These are phyloP conservation scores for Puccinia horiana DNA, from an alignment of 1,284 basidiomycete genomes.

Conservation along the genomic window DNA sequence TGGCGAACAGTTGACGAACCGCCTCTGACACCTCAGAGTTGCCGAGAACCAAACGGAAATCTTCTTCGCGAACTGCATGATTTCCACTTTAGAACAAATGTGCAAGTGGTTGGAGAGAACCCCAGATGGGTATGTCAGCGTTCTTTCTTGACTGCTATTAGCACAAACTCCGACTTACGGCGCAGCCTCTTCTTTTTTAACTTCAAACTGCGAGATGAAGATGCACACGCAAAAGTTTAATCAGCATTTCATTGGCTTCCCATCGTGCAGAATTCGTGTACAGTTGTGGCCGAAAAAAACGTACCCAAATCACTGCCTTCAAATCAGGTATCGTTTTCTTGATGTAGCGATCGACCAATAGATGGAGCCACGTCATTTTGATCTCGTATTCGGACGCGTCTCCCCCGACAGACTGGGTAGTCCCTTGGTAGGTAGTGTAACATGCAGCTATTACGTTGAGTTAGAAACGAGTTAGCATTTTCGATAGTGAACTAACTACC, in stretches of 20 bases:
- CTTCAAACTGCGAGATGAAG: conserved; percentile 7
- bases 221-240: not conserved
- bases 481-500: not conserved
- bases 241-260: not conserved
- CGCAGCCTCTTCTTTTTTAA: conserved; percentile 22
- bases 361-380: conserved; percentile 38
- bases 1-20: conserved; percentile 12
- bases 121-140: not conserved
- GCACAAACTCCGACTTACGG: conserved; percentile 14
- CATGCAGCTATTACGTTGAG: conserved; percentile 11
- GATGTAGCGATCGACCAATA: conserved; percentile 43
- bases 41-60: conserved; percentile 28
- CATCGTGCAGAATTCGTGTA: not conserved
- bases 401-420: conserved; percentile 17
- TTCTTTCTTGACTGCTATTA: too few relatives aligned
- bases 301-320: conserved; percentile 37
- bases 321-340: conserved; percentile 19
- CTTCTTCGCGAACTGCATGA: not conserved
- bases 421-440: conserved; percentile 16
- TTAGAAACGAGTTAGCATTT: not conserved
- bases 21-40: conserved; percentile 23
- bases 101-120: not conserved
- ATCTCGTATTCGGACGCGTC: conserved; percentile 20
- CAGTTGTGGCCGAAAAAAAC: not conserved
- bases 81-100: not conserved